These are phyloP conservation scores for Rosa chinensis DNA, from an alignment of 306 rosid genomes.

Conservation along the genomic window DNA sequence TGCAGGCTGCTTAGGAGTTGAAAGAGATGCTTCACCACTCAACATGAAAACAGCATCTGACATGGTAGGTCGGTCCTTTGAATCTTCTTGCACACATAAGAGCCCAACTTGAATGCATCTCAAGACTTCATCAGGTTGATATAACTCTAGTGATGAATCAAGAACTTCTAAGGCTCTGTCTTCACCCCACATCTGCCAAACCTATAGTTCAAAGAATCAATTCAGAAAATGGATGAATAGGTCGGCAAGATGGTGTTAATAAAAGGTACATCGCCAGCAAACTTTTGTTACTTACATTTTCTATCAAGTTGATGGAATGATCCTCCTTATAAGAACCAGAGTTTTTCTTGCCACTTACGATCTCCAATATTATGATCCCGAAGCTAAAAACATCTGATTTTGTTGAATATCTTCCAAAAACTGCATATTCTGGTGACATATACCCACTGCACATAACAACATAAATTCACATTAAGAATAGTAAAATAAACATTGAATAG, in stretches of 20 bases:
- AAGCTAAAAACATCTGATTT: neutral
- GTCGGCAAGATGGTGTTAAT: neutral
- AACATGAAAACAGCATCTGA: too few relatives aligned
- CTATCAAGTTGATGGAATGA: neutral
- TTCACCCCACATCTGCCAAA: too few relatives aligned
- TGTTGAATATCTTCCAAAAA: neutral
- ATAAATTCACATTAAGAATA: neutral
- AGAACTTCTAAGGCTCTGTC: too few relatives aligned
- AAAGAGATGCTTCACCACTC: too few relatives aligned
- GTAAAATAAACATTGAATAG: neutral
- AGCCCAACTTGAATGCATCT: too few relatives aligned
- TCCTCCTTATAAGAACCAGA: neutral
- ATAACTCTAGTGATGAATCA: too few relatives aligned
- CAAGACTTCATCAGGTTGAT: too few relatives aligned
- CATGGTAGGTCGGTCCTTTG: too few relatives aligned
- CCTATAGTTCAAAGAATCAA: neutral
- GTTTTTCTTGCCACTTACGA: neutral
- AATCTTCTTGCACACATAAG: too few relatives aligned
- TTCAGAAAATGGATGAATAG: neutral
- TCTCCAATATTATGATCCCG: neutral
- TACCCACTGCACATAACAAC: conserved; percentile 39
- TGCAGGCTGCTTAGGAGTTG: too few relatives aligned
- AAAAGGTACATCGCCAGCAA: neutral
- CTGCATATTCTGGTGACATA: conserved; percentile 35
- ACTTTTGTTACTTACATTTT: neutral